Percentiles rank a stretch among this genome's conserved stretches.
phyloP scores from a whole-genome alignment of 305 asterid species.

The Fraxinus dipetala region DNA sequence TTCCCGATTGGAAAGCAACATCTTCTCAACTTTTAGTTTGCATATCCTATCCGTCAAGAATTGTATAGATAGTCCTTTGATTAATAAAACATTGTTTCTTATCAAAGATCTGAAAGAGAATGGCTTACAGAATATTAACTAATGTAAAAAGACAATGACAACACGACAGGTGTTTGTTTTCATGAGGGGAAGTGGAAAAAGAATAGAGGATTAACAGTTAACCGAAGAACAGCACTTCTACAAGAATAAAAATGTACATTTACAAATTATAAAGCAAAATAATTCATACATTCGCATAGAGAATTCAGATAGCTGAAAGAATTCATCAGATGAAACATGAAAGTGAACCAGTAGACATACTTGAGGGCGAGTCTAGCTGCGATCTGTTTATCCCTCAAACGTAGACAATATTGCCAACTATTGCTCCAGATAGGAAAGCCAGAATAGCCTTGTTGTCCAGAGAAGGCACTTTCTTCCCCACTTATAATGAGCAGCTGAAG shows the following conservation, averaged over 20 bases:
- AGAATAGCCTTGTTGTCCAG: slow-evolving; percentile 55
- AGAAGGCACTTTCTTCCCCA: slow-evolving; percentile 53
- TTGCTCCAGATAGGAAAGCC: slow-evolving; percentile 64
- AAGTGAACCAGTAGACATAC: slow-evolving; percentile 48
- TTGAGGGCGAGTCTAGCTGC: slow-evolving; percentile 88
- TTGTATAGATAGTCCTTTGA: neutral
- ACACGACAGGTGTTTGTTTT: neutral
- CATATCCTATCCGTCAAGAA: neutral
- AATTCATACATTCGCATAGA: neutral
- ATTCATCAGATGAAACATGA: slow-evolving; percentile 24
- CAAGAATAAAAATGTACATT: neutral
- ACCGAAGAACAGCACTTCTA: neutral
- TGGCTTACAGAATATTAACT: neutral
- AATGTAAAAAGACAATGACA: neutral
- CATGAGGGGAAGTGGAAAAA: neutral
- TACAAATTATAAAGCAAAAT: neutral
- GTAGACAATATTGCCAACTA: slow-evolving; percentile 95
- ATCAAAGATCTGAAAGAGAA: neutral
- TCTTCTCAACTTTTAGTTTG: neutral
- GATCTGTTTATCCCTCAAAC: slow-evolving; percentile 79
- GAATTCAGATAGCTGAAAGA: slow-evolving; percentile 11
- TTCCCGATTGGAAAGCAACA: neutral
- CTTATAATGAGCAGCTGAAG: slow-evolving; percentile 73
- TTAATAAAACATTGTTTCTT: neutral
- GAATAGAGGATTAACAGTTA: neutral